phyloP scores from a whole-genome alignment of 495 filamentous ascomycete species.

The Aspergillus mulundensis region DNA sequence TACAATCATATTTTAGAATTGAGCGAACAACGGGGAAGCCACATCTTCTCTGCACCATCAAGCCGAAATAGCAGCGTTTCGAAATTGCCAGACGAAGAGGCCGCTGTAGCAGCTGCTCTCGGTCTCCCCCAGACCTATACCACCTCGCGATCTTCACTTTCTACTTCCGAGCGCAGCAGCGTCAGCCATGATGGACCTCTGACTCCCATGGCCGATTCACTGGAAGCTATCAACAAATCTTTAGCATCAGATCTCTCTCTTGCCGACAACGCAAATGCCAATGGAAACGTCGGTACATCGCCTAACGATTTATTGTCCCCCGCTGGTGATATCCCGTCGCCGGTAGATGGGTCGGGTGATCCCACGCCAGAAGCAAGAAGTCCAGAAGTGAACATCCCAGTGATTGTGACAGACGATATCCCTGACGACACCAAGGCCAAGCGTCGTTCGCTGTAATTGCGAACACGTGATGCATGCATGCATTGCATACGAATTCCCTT shows the following conservation, averaged over 20 bases:
- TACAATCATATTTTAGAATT: conserved; percentile 76
- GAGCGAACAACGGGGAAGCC: conserved; percentile 50
- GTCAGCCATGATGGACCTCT: conserved; percentile 31
- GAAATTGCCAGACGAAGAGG: conserved; percentile 57
- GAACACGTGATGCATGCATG: background rate
- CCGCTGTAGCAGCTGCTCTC: conserved; percentile 66
- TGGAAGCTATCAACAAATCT: conserved; percentile 28
- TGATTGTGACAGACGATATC: conserved; percentile 21
- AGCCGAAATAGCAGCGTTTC: conserved; percentile 37
- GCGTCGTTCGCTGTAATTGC: background rate
- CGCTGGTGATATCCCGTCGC: background rate
- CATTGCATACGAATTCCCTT: background rate
- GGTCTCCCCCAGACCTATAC: conserved; percentile 51
- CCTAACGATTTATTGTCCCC: background rate
- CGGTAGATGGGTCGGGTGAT: background rate
- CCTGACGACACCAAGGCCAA: conserved; percentile 2
- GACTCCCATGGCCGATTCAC: conserved; percentile 23
- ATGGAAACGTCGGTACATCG: background rate
- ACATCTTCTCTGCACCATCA: conserved; percentile 49
- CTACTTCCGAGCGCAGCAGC: conserved; percentile 42
- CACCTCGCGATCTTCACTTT: conserved; percentile 47
- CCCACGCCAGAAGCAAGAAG: background rate
- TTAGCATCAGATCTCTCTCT: conserved; percentile 18
- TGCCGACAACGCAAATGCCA: conserved; percentile 34
- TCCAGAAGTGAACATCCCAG: conserved; percentile 18